Evolutionary conservation across 306 rosid genomes (phyloP).

Genomic region (Boehmeria nivea): DNA sequence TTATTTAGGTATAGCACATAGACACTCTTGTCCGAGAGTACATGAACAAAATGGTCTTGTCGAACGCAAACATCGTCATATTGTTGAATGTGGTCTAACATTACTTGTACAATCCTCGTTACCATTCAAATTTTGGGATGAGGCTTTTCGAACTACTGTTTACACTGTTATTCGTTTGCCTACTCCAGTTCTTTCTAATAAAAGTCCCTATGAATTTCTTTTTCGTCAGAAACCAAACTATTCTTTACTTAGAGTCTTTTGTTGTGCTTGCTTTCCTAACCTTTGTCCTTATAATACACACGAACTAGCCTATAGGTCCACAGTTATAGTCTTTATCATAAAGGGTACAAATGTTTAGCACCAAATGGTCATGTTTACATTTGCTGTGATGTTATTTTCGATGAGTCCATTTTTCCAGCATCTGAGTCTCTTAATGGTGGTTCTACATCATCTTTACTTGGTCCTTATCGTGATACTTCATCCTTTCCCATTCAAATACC

Average conservation of each 20-base stretch:
- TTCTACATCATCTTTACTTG: no score
- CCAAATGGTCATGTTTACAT: not conserved
- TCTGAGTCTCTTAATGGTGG: no score
- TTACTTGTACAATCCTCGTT: not conserved
- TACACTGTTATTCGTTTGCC: no score
- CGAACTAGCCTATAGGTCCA: not conserved
- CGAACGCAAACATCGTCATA: not conserved
- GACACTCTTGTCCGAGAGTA: not conserved
- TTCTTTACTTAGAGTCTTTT: not conserved
- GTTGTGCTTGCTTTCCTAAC: not conserved
- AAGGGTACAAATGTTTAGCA: not conserved
- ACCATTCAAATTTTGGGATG: not conserved
- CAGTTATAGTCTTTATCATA: not conserved
- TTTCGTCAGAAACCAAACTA: not conserved
- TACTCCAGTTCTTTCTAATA: not conserved
- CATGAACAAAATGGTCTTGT: not conserved
- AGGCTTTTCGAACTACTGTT: no score
- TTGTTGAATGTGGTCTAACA: not conserved
- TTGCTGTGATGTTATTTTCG: not conserved
- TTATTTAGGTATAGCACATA: not conserved
- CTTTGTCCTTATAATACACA: not conserved
- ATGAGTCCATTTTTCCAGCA: not conserved
- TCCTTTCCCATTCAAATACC: no score
- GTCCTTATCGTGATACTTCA: no score
- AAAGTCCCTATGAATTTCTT: not conserved